Percentiles rank a stretch among this genome's conserved stretches.
Evolutionary conservation across 164 flowering plant genomes (phyloP).

Genomic region (Kalanchoe fedtschenkoi): DNA sequence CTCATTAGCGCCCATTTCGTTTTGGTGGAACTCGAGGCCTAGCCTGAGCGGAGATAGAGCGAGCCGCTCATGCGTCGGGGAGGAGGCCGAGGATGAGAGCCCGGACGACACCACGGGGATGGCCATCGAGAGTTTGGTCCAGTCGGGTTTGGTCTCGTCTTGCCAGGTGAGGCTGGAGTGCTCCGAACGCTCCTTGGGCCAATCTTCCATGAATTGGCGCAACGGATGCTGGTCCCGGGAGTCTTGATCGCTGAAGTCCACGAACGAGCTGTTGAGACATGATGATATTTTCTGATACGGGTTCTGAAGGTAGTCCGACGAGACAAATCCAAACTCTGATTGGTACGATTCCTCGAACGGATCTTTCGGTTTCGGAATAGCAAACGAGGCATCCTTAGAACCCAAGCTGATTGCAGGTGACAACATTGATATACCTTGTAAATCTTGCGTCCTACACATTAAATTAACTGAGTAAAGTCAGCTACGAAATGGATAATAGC

Average conservation of each 20-base stretch:
- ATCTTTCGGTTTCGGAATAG: slow-evolving; percentile 33
- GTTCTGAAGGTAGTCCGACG: slow-evolving; percentile 45
- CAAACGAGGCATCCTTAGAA: slow-evolving; percentile 25
- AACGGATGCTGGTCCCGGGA: slow-evolving; percentile 32
- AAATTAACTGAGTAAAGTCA: slow-evolving; percentile 31
- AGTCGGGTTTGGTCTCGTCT: slow-evolving; percentile 37
- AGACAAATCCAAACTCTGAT: slow-evolving; percentile 39
- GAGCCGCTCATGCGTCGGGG: slow-evolving; percentile 37
- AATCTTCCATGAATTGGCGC: slow-evolving; percentile 58
- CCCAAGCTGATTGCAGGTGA: slow-evolving; percentile 23
- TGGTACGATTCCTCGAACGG: slow-evolving; percentile 32
- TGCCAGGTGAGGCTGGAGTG: slow-evolving; percentile 41
- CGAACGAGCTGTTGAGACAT: slow-evolving; percentile 16
- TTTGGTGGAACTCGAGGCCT: slow-evolving; percentile 40
- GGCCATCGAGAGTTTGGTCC: slow-evolving; percentile 73
- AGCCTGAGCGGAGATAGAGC: slow-evolving; percentile 45
- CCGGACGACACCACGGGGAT: slow-evolving; percentile 49
- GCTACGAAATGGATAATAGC: slow-evolving; percentile 8
- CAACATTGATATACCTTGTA: slow-evolving; percentile 31
- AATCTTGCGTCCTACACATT: slow-evolving; percentile 27
- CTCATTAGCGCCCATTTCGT: slow-evolving; percentile 45
- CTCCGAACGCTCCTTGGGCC: slow-evolving; percentile 48
- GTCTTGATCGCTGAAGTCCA: slow-evolving; percentile 27
- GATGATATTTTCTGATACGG: slow-evolving; percentile 26
- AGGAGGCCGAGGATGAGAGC: slow-evolving; percentile 44